Percentiles rank a stretch among this genome's conserved stretches.
Evolutionary conservation across 78 protist genomes (phyloP).

Genomic region (Thecamonas trahens): DNA sequence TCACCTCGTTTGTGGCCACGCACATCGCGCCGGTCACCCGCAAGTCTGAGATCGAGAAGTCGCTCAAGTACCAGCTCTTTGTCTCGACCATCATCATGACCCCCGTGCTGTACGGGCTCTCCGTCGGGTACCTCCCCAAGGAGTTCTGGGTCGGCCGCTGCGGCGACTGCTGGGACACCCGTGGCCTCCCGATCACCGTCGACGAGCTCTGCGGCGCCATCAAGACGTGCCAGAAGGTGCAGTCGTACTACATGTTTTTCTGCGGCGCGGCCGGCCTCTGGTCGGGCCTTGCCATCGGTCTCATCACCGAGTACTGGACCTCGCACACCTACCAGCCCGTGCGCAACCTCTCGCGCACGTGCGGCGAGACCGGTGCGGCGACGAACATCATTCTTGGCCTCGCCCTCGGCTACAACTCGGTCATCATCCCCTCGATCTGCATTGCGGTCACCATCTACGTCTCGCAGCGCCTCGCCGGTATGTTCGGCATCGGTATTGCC

Average conservation of each 20-base stretch:
- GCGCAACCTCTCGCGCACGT: conserved; percentile 16
- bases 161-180: not conserved
- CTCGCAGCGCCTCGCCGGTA: conserved; percentile 13
- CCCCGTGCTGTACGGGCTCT: not conserved
- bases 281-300: conserved; percentile 51
- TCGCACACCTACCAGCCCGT: conserved; percentile 44
- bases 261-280: conserved; percentile 51
- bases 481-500: conserved; percentile 57
- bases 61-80: conserved; percentile 9
- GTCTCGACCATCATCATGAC: conserved; percentile 17
- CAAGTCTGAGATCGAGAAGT: too few species aligned
- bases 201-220: not conserved
- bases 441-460: conserved; percentile 18
- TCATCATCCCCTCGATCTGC: conserved; percentile 24
- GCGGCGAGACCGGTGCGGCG: conserved; percentile 60
- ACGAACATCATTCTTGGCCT: conserved; percentile 60
- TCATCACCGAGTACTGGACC: conserved; percentile 66
- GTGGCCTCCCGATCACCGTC: not conserved
- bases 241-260: not conserved
- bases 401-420: conserved; percentile 40
- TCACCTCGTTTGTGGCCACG: conserved; percentile 15
- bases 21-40: not conserved
- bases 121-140: not conserved
- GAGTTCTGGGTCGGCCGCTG: not conserved
- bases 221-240: not conserved